Evolutionary conservation across 371 early-diverging fungal species (phyloP), one percentile per base, ranked within the genome.

Genomic region (Zopfochytrium polystomum): DNA sequence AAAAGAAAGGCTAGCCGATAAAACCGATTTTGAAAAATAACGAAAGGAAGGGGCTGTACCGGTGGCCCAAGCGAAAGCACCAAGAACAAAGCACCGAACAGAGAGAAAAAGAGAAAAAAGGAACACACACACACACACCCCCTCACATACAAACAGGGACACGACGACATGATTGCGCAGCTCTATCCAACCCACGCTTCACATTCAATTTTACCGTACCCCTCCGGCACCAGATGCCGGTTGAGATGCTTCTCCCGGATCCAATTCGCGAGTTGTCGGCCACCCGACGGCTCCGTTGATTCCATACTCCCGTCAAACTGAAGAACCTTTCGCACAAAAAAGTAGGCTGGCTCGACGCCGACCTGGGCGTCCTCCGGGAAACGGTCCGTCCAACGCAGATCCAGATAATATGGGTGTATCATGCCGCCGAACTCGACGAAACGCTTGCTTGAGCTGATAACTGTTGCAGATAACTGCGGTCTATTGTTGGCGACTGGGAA

Each of bases 241-340:
- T 52, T 29, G 2, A 64, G 25, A 47, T 64, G 65, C 27, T 55
- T 25, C 51, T 49, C 34, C n/a, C 50, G 15, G 15, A 76, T 66
- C 77, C 77, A 76, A 3, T 67, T 66, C 18, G 70, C 33, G 26
- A 76, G 54, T 44, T 51, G 38, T 38, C 18, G 38, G 38, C 18
- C 11, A 7, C 11, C 38, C 18, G 38, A 18, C 38, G 38, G 38
- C 38, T 7, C 38, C 18, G 38, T 18, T 38, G 38, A 11, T 18
- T 7, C 11, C 38, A n/a, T n/a, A n/a, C n/a, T n/a, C 38, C 18
- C 38, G 11, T 11, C 38, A 38, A 38, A 38, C 38, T 35, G 22
- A 52, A 72, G 68, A 30, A 76, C 55, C 52, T 73, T 73, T 11
- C 77, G 61, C 45, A 65, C 62, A 49, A 73, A 73, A 32, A 73